These are phyloP conservation scores for Neocallimastix lanati DNA, from an alignment of 192 early-diverging fungal species.

Conservation along the genomic window DNA sequence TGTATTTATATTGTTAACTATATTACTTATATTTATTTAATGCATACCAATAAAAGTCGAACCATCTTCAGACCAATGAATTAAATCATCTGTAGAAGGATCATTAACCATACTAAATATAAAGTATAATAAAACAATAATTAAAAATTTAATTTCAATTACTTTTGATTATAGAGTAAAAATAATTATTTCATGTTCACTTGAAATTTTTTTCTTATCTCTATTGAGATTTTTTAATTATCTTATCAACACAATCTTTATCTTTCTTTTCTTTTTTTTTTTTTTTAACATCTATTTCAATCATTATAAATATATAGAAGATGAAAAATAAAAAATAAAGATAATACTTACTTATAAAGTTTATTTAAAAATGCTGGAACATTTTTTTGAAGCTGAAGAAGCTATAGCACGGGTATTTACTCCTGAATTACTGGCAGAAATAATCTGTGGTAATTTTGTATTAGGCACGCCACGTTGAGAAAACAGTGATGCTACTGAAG, in stretches of 20 bases:
- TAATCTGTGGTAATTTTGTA: not conserved
- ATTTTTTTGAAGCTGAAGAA: constrained; percentile 11
- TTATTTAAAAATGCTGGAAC: constrained; percentile 90
- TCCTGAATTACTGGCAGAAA: not conserved
- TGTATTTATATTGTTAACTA: too few species aligned
- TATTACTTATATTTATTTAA: too few species aligned
- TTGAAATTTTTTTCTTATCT: too few species aligned
- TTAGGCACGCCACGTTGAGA: not conserved
- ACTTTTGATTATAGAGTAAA: too few species aligned
- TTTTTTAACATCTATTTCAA: too few species aligned
- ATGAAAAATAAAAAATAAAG: not conserved
- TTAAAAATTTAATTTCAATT: too few species aligned
- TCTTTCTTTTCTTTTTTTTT: too few species aligned
- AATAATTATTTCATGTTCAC: too few species aligned
- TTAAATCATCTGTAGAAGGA: constrained; percentile 58
- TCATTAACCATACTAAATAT: constrained; percentile 73
- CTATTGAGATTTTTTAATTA: too few species aligned
- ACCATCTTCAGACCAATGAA: constrained; percentile 76
- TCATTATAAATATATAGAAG: too few species aligned
- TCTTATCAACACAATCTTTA: too few species aligned
- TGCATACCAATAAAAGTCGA: constrained; percentile 56
- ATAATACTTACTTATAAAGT: constrained; percentile 52
- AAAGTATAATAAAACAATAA: constrained; percentile 1
- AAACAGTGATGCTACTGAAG: not conserved
- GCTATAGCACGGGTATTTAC: not conserved